A percentile compares a stretch with the other conserved stretches of the same genome.
Conservation (phyloP, 352 stramenopile genomes). For the Phytophthora megakarya region DNA sequence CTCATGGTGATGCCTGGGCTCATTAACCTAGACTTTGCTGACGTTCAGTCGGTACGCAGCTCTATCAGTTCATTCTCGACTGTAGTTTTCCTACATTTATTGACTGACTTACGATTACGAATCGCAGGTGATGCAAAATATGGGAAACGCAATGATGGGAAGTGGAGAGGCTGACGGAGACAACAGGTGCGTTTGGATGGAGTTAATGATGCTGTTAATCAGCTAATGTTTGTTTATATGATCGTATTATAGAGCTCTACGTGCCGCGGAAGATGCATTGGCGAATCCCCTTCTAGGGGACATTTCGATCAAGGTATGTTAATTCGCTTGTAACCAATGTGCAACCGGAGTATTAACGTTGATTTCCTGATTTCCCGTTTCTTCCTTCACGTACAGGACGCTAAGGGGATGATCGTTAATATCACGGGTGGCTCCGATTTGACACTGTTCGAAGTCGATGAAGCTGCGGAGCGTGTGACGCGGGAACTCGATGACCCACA, state of each 20-base stretch:
- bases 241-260: constrained; percentile 51
- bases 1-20: constrained; percentile 89
- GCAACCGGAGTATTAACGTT: not conserved
- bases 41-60: constrained; percentile 75
- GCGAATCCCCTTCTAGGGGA: constrained; percentile 89
- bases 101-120: not conserved
- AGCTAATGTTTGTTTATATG: constrained; percentile 15
- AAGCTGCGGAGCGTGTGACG: constrained; percentile 86
- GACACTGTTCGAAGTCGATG: constrained; percentile 92
- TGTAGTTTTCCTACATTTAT: not conserved
- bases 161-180: constrained; percentile 92
- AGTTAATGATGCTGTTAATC: not conserved
- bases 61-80: not conserved
- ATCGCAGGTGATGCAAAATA: constrained; percentile 81
- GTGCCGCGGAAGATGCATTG: constrained; percentile 84
- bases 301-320: constrained; percentile 82
- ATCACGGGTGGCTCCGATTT: constrained; percentile 94
- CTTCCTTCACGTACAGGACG: constrained; percentile 48
- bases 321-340: not conserved
- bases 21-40: constrained; percentile 89
- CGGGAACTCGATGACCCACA: constrained; percentile 87
- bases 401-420: constrained; percentile 95
- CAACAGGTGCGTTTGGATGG: constrained; percentile 55
- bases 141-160: constrained; percentile 91
- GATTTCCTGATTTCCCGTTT: not conserved